Conservation (phyloP, 2,329 filamentous ascomycete genomes). For the Cryphonectria japonica region DNA sequence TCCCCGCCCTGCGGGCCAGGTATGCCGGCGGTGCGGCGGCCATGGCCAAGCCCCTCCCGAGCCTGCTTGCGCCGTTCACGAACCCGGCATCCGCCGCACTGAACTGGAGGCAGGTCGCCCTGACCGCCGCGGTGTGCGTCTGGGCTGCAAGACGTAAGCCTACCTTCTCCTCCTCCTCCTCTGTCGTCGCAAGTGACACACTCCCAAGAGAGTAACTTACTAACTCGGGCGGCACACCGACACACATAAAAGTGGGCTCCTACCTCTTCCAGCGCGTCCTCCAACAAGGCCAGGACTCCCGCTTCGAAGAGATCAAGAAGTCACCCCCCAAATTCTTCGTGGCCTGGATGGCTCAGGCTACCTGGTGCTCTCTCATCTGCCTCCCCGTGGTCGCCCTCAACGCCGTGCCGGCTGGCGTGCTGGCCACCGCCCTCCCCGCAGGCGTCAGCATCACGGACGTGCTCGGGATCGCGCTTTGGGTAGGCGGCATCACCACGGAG, state of each 20-base stretch:
- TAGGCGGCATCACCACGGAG: conserved; percentile 64
- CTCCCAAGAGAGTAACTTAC: background rate
- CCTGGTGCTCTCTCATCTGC: conserved; percentile 70
- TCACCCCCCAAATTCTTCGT: conserved; percentile 41
- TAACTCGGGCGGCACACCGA: background rate
- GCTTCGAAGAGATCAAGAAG: conserved; percentile 48
- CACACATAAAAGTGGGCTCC: conserved; percentile 52
- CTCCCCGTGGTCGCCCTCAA: conserved; percentile 69
- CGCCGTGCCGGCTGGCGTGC: conserved; percentile 57
- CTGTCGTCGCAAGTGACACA: background rate
- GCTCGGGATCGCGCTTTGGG: conserved; percentile 60
- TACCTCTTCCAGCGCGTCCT: conserved; percentile 68
- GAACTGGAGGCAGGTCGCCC: conserved; percentile 62
- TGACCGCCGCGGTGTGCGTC: conserved; percentile 47
- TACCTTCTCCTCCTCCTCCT: too few species aligned
- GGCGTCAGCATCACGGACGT: conserved; percentile 55
- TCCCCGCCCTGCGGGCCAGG: conserved; percentile 61
- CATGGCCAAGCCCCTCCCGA: conserved; percentile 43
- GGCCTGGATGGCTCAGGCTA: conserved; percentile 59
- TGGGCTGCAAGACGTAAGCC: conserved; percentile 65
- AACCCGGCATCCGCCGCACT: conserved; percentile 45
- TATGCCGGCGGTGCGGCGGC: conserved; percentile 47
- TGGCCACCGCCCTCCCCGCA: conserved; percentile 50
- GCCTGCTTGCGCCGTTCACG: conserved; percentile 49
- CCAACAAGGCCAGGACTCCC: conserved; percentile 60